Evolutionary conservation across 306 rosid genomes (phyloP), one percentile per base, ranked within the genome.

Genomic region (Corylus avellana): DNA sequence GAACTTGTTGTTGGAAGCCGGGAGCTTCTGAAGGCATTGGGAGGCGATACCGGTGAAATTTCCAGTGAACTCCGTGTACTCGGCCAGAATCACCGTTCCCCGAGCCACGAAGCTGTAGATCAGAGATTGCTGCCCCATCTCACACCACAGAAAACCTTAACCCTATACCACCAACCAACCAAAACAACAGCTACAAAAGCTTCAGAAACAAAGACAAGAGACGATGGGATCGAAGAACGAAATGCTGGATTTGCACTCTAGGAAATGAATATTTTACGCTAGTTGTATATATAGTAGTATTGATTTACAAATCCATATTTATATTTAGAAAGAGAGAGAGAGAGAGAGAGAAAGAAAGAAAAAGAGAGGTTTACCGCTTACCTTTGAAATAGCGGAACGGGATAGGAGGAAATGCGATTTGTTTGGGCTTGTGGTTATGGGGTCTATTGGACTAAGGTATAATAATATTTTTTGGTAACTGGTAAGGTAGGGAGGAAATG

Each of bases 21-120:
- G 97, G 53, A 94, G 97, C 87, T 94, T 92, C 84, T 94, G 98
- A 62, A 94, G 96, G 86, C 98, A 94, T 79, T 94, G 98, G 46
- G 90, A 71, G 9, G 98, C 98, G 83, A 94, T 83, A 76, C 86
- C 61, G 1, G 83, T 81, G 83, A 94, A 94, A 62, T 94, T 94
- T 25, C 98, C 97, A 37, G 90, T 84, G 67, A 94, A 92, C 80
- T 91, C 97, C 1, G 94, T 94, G 82, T 82, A 94, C 79, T 94
- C 98, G 5, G 91, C 93, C 47, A 94, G 93, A 70, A 94, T n/a
- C 78, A 89, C 73, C 42, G 87, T 88, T 18, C 98, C 98, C 58
- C 98, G 91, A 74, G 98, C 96, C 73, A 94, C 98, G 78, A 94
- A 92, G 87, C 98, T 94, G 75, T 94, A 94, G 88, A 94, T 94